A percentile compares a stretch with the other conserved stretches of the same genome.
Conservation (phyloP, 805 yeast genomes). For the Kuraishia capsulata region DNA sequence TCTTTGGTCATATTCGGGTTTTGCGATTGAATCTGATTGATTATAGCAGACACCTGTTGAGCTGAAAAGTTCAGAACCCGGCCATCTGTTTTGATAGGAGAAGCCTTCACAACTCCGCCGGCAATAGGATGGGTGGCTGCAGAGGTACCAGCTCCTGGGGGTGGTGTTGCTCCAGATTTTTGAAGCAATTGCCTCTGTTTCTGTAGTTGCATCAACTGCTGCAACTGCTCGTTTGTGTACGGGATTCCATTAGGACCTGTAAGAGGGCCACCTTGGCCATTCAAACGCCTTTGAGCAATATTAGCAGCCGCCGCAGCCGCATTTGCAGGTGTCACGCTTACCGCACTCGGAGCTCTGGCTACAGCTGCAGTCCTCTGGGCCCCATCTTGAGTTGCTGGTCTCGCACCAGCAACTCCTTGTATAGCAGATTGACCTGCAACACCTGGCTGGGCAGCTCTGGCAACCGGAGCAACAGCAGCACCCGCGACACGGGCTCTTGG, state of each 20-base stretch:
- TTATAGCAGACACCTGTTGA: constrained; percentile 57
- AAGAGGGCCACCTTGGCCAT: constrained; percentile 21
- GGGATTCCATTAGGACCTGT: constrained; percentile 48
- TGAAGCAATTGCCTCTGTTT: constrained; percentile 40
- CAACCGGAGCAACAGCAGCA: background rate
- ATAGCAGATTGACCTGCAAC: background rate
- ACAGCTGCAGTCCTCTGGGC: background rate
- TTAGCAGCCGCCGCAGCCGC: background rate
- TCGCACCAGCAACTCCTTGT: background rate
- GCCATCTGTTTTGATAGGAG: background rate
- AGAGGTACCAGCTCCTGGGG: no score
- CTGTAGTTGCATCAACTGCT: constrained; percentile 43
- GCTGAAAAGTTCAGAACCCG: constrained; percentile 33
- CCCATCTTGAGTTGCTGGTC: background rate
- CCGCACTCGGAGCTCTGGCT: background rate
- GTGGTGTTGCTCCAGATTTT: constrained; percentile 26
- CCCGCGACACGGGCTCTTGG: constrained; percentile 2
- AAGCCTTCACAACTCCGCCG: constrained; percentile 1
- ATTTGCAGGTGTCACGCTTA: background rate
- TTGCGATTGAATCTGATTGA: constrained; percentile 55
- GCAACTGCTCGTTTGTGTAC: constrained; percentile 52
- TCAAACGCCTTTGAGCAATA: constrained; percentile 3
- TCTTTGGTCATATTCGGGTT: constrained; percentile 55
- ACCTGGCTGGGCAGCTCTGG: background rate
- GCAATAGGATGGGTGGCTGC: background rate